phyloP scores from a whole-genome alignment of 2,329 filamentous ascomycete species.

The Aspergillus melleus region DNA sequence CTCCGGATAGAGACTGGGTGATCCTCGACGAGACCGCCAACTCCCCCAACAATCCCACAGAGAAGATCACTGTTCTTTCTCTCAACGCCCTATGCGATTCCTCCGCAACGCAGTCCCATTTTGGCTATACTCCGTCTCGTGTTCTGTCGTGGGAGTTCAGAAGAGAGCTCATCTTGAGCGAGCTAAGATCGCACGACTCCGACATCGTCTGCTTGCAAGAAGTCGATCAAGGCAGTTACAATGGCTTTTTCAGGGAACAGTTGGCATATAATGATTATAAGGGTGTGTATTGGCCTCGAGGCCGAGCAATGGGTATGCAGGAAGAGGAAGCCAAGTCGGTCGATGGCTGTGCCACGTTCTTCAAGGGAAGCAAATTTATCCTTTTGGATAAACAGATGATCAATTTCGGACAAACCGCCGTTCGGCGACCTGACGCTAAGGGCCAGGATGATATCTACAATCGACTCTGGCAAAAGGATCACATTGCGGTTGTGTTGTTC shows the following conservation, averaged over 20 bases:
- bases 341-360: slow-evolving; percentile 96
- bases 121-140: slow-evolving; percentile 83
- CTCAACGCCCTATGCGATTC: slow-evolving; percentile 97
- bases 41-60: slow-evolving; percentile 50
- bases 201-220: slow-evolving; percentile 95
- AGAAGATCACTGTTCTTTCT: slow-evolving; percentile 81
- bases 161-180: slow-evolving; percentile 76
- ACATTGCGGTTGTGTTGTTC: slow-evolving; percentile 89
- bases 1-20: slow-evolving; percentile 73
- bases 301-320: slow-evolving; percentile 85
- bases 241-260: slow-evolving; percentile 85
- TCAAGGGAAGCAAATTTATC: slow-evolving; percentile 92
- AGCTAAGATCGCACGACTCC: slow-evolving; percentile 74
- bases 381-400: slow-evolving; percentile 91
- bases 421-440: slow-evolving; percentile 95
- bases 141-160: slow-evolving; percentile 87
- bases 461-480: slow-evolving; percentile 96
- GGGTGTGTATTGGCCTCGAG: slow-evolving; percentile 89
- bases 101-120: slow-evolving; percentile 79
- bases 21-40: slow-evolving; percentile 61
- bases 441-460: slow-evolving; percentile 98
- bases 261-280: slow-evolving; percentile 88
- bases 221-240: slow-evolving; percentile 87
- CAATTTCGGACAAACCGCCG: slow-evolving; percentile 87
- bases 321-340: slow-evolving; percentile 87